Evolutionary conservation across 2,329 filamentous ascomycete genomes (phyloP).

Genomic region (Pseudofabraea citricarpa): DNA sequence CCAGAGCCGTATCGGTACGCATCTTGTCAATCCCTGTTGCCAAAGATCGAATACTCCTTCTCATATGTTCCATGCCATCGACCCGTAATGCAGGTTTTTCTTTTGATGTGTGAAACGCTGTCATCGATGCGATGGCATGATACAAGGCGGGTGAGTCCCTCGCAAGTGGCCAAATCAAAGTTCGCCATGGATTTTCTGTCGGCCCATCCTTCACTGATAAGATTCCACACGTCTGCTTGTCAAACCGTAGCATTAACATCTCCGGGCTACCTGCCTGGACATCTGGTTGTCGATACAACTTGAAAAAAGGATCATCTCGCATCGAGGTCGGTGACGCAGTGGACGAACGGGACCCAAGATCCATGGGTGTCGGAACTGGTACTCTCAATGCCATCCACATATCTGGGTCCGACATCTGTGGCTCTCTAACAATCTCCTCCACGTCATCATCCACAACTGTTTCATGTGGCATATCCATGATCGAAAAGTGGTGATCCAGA

Average conservation of each 20-base stretch:
- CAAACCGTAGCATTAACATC: constrained; percentile 58
- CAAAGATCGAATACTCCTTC: constrained; percentile 55
- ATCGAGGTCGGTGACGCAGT: constrained; percentile 14
- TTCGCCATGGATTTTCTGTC: constrained; percentile 68
- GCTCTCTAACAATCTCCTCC: constrained; percentile 48
- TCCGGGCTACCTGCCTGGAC: constrained; percentile 50
- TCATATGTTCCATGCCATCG: constrained; percentile 65
- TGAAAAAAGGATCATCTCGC: constrained; percentile 18
- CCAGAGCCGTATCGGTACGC: constrained; percentile 59
- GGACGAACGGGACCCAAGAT: constrained; percentile 13
- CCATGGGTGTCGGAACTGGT: constrained; percentile 13
- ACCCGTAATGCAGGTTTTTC: constrained; percentile 52
- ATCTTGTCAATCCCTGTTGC: constrained; percentile 57
- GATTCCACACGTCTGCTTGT: constrained; percentile 64
- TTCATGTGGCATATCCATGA: constrained; percentile 18
- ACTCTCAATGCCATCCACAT: constrained; percentile 19
- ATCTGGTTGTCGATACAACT: constrained; percentile 40
- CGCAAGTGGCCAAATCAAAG: constrained; percentile 64
- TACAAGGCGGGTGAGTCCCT: constrained; percentile 59
- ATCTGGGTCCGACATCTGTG: constrained; percentile 17
- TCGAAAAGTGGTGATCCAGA: constrained; percentile 17
- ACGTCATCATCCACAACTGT: constrained; percentile 40
- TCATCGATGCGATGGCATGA: constrained; percentile 64
- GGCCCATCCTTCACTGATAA: constrained; percentile 66
- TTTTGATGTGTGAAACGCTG: constrained; percentile 61